These are phyloP conservation scores for Mallotus nudiflorus DNA, from an alignment of 345 rosid species.

Conservation along the genomic window DNA sequence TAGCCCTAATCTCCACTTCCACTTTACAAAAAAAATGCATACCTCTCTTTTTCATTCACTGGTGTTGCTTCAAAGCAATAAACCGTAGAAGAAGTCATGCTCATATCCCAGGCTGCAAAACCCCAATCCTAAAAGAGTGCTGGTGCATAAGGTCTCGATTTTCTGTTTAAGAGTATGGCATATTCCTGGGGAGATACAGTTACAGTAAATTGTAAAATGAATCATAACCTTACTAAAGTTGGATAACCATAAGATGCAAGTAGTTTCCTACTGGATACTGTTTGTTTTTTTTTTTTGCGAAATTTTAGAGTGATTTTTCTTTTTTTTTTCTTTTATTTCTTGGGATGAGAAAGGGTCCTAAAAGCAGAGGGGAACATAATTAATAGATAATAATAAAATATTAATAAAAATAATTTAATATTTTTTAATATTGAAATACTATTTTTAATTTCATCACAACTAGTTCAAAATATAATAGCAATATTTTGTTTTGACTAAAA, in stretches of 20 bases:
- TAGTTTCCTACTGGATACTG: no score
- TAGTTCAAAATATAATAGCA: background rate
- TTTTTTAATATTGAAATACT: no score
- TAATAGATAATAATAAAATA: no score
- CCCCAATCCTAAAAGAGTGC: slow-evolving; percentile 61
- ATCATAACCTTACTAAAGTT: no score
- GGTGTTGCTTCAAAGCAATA: slow-evolving; percentile 39
- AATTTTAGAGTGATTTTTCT: no score
- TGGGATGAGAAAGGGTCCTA: background rate
- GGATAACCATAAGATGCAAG: no score
- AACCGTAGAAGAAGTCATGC: slow-evolving; percentile 69
- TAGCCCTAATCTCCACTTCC: background rate
- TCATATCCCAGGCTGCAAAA: slow-evolving; percentile 50
- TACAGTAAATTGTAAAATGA: slow-evolving; percentile 21
- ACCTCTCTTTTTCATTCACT: background rate
- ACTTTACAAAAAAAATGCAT: background rate
- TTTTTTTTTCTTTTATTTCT: no score
- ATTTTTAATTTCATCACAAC: no score
- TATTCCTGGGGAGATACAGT: slow-evolving; percentile 40
- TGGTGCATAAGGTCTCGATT: slow-evolving; percentile 34
- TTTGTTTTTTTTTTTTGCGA: no score
- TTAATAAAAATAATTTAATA: no score
- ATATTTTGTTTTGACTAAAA: slow-evolving; percentile 15
- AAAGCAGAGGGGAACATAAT: no score
- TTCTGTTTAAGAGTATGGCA: slow-evolving; percentile 33